Conservation (phyloP, 768 basidiomycete species). For the Phylloporus arenicola region DNA sequence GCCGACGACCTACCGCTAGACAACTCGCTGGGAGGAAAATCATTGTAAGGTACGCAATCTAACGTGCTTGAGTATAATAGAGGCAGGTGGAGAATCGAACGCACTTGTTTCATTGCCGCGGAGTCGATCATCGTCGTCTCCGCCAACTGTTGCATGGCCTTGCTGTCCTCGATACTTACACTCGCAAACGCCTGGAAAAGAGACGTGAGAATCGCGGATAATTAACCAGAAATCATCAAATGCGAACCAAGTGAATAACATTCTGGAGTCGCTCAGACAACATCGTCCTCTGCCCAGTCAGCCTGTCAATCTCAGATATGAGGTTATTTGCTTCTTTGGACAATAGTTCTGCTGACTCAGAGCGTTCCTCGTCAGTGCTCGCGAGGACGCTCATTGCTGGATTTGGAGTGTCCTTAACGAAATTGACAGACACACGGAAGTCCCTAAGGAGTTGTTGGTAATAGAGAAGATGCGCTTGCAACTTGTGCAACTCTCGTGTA, state of each 20-base stretch:
- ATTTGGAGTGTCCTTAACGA: conserved; percentile 44
- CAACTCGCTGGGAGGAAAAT: conserved; percentile 54
- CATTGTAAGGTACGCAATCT: conserved; percentile 51
- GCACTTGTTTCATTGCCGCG: conserved; percentile 34
- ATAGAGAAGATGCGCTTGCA: conserved; percentile 56
- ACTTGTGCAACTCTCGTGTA: conserved; percentile 50
- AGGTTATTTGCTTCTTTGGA: conserved; percentile 44
- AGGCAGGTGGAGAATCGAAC: background rate
- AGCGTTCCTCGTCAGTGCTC: conserved; percentile 1
- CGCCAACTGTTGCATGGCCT: conserved; percentile 46
- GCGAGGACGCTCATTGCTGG: conserved; percentile 38
- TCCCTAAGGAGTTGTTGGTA: conserved; percentile 51
- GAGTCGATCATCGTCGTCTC: conserved; percentile 39
- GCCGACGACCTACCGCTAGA: conserved; percentile 20
- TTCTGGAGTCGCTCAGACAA: conserved; percentile 31
- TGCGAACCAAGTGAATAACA: conserved; percentile 30
- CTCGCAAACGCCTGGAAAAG: conserved; percentile 48
- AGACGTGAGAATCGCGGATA: background rate
- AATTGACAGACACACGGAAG: conserved; percentile 45
- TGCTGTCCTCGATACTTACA: conserved; percentile 52
- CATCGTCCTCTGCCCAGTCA: conserved; percentile 34
- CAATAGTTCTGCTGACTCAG: conserved; percentile 35
- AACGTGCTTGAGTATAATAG: conserved; percentile 14
- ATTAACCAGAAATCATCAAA: background rate
- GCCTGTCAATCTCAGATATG: conserved; percentile 43